Conservation (phyloP, 805 yeast genomes). For the Candida pini region DNA sequence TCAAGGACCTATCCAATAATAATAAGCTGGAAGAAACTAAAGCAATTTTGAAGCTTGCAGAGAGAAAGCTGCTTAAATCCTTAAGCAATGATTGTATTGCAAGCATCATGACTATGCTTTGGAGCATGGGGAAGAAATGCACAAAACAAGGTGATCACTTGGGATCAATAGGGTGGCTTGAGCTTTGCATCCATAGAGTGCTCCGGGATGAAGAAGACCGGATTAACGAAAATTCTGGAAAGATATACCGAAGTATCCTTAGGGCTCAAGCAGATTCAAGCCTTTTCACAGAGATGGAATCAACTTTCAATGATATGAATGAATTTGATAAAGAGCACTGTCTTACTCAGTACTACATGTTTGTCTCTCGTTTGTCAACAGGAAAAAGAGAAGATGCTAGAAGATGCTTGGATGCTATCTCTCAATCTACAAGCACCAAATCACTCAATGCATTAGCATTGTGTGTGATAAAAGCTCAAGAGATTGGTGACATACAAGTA, state of each 20-base stretch:
- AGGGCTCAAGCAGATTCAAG: slow-evolving; percentile 22
- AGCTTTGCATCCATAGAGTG: slow-evolving; percentile 10
- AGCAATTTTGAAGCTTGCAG: slow-evolving; percentile 22
- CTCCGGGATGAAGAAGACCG: neutral
- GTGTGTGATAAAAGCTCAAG: slow-evolving; percentile 29
- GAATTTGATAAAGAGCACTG: slow-evolving; percentile 19
- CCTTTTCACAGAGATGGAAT: slow-evolving; percentile 16
- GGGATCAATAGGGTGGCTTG: slow-evolving; percentile 13
- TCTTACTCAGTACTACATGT: slow-evolving; percentile 29
- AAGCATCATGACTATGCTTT: slow-evolving; percentile 31
- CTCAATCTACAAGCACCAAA: slow-evolving; percentile 1
- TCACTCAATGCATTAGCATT: slow-evolving; percentile 16
- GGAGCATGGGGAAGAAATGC: slow-evolving; percentile 33
- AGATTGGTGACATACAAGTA: slow-evolving; percentile 3
- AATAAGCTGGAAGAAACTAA: slow-evolving; percentile 14
- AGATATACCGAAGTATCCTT: slow-evolving; percentile 33
- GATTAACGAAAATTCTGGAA: slow-evolving; percentile 26
- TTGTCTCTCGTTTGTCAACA: slow-evolving; percentile 19
- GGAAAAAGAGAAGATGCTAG: neutral
- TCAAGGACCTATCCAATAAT: slow-evolving; percentile 8
- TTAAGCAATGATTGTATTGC: slow-evolving; percentile 27
- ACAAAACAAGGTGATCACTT: slow-evolving; percentile 16
- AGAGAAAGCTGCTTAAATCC: slow-evolving; percentile 20
- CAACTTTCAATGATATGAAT: slow-evolving; percentile 21
- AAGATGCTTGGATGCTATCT: slow-evolving; percentile 3